Evolutionary conservation across 1,139 yeast genomes (phyloP).

Genomic region (Saccharomycopsis crataegensis): DNA sequence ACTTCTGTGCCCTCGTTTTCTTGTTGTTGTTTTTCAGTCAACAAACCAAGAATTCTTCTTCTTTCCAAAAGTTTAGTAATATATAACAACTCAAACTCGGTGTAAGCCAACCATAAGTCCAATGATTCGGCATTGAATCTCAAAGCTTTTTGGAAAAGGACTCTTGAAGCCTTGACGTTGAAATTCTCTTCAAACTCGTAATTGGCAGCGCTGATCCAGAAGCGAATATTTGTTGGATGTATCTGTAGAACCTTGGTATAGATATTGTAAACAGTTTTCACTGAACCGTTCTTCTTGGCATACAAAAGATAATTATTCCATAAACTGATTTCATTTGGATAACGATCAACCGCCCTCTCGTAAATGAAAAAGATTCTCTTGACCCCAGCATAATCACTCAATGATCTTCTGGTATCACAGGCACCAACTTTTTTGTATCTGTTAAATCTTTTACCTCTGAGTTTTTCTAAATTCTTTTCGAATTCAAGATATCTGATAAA

Average conservation of each 20-base stretch:
- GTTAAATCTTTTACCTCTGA: constrained; percentile 64
- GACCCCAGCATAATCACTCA: constrained; percentile 84
- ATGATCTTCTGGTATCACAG: constrained; percentile 39
- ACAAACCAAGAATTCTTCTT: constrained; percentile 71
- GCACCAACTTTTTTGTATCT: constrained; percentile 47
- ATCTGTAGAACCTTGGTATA: constrained; percentile 73
- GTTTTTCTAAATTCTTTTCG: constrained; percentile 71
- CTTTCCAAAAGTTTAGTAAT: constrained; percentile 78
- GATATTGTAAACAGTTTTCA: constrained; percentile 72
- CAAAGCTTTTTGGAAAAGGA: constrained; percentile 75
- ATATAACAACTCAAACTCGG: constrained; percentile 81
- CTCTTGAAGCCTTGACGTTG: constrained; percentile 84
- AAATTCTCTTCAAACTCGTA: constrained; percentile 87
- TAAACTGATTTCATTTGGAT: constrained; percentile 66
- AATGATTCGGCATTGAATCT: constrained; percentile 73
- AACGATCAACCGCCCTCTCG: constrained; percentile 76
- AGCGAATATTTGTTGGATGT: constrained; percentile 85
- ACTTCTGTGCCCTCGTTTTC: constrained; percentile 30
- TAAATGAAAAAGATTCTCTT: constrained; percentile 77
- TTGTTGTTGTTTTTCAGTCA: constrained; percentile 63
- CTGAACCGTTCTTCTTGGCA: constrained; percentile 69
- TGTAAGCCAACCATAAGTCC: constrained; percentile 77
- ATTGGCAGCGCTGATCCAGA: constrained; percentile 94
- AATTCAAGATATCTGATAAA: constrained; percentile 74
- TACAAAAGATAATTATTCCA: constrained; percentile 75